These are phyloP conservation scores for Panicum virgatum DNA, from an alignment of 202 grass and related monocot species.

Conservation along the genomic window DNA sequence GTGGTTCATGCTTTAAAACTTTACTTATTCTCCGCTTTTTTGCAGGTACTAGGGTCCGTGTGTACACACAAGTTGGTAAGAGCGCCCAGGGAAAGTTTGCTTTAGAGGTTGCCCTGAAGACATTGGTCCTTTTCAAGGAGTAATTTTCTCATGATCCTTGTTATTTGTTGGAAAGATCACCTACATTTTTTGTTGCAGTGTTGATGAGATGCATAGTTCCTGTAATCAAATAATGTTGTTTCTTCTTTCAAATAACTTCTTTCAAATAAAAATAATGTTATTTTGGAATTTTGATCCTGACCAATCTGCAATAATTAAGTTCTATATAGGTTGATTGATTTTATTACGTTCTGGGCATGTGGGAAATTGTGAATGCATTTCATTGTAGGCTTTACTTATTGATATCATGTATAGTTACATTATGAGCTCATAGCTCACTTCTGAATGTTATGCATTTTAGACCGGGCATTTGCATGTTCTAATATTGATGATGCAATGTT, in stretches of 20 bases:
- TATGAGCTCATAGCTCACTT: not conserved
- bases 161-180: conserved; percentile 7
- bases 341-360: conserved; percentile 9
- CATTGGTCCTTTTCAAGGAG: conserved; percentile 92
- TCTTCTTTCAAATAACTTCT: no score
- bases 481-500: conserved; percentile 24
- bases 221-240: conserved; percentile 3
- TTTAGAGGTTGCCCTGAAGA: conserved; percentile 89
- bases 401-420: conserved; percentile 16
- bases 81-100: conserved; percentile 91
- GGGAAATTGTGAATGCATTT: not conserved
- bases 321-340: not conserved
- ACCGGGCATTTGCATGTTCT: not conserved
- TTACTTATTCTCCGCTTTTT: conserved; percentile 13
- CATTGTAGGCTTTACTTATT: not conserved
- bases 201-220: conserved; percentile 8
- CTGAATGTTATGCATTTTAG: not conserved
- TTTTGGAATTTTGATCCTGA: conserved; percentile 18
- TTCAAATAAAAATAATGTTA: not conserved
- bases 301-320: conserved; percentile 6
- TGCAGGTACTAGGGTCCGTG: conserved; percentile 77
- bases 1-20: conserved; percentile 15
- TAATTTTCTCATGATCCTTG: conserved; percentile 45
- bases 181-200: conserved; percentile 17
- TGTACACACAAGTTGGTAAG: conserved; percentile 94